Base-by-base conservation (phyloP, 2,329 filamentous ascomycete species). In the Trichoderma gracile region DNA sequence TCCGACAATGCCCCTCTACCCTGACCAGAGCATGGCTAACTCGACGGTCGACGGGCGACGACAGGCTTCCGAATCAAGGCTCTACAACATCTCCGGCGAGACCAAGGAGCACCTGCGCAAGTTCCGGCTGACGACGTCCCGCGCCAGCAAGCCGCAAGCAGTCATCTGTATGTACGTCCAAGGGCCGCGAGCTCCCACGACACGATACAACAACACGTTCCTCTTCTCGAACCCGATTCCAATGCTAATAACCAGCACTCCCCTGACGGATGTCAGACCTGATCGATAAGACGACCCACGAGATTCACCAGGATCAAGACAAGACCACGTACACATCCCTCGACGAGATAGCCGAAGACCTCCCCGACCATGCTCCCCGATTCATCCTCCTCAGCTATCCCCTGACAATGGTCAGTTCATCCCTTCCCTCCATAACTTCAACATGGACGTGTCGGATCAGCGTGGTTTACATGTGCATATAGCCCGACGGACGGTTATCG, bases 331-430 rank as follows among this genome's bases (percentile, higher is more conserved):
- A 97, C 81, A 90, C 85, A 55, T 88, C 89, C 68, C 85, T 99
- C 71, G 86, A 89, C 67, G 89, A 93, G 64, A 82, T 99, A 65
- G 88, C 83, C 67, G 94, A 98, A 61, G 93, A 97, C 73, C 86
- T 99, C 19, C 95, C 95, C 9, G 94, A 97, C 71, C 92, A 97
- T 74, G 88, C 92, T 7, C 95, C 95, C 14, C 87, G 95, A 66
- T 99, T 92, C 72, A 84, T 99, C 30, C 83, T 98, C 64, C 82
- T 99, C 56, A 96, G 92, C 78, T 95, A 98, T 75, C 95, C 95
- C 0, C 75, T 97, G 70, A 97, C 91, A 0, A 78, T 96, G 78
- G 93, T 96, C 80, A 68, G 83, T 72, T 64, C 4, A 15, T 17
- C 8, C 21, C 27, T n/a, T n/a, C 23, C 45, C 19, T 17, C n/a